A percentile compares a stretch with the other conserved stretches of the same genome.
phyloP scores from a whole-genome alignment of 2,329 filamentous ascomycete genomes.

The Chalaropsis ovoidea region DNA sequence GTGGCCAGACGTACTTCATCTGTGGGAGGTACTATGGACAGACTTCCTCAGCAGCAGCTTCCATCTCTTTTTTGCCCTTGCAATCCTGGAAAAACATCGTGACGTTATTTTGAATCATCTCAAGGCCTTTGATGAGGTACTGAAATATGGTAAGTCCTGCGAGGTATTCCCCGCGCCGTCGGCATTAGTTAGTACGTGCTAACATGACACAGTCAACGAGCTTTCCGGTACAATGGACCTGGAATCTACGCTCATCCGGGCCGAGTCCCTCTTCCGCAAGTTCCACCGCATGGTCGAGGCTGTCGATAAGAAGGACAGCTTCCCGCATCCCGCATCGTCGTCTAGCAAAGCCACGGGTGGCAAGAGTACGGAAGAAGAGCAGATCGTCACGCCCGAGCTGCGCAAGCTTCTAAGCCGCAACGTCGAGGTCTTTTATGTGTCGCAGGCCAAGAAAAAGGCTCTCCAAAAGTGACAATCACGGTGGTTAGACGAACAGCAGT shows the following conservation, averaged over 20 bases:
- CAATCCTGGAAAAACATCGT: slow-evolving; percentile 91
- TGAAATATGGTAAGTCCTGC: slow-evolving; percentile 71
- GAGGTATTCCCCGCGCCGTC: no score
- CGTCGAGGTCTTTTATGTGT: slow-evolving; percentile 36
- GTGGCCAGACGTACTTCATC: slow-evolving; percentile 72
- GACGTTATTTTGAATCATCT: slow-evolving; percentile 93
- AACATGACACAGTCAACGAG: slow-evolving; percentile 65
- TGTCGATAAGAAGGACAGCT: slow-evolving; percentile 82
- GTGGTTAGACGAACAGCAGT: slow-evolving; percentile 18
- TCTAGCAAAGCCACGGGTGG: slow-evolving; percentile 22
- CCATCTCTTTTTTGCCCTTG: slow-evolving; percentile 86
- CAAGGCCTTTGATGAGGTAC: slow-evolving; percentile 87
- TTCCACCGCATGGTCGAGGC: slow-evolving; percentile 85
- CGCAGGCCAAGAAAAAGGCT: slow-evolving; percentile 26
- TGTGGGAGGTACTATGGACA: slow-evolving; percentile 94
- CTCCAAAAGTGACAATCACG: slow-evolving; percentile 21
- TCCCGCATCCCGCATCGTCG: slow-evolving; percentile 43
- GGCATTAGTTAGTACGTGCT: slow-evolving; percentile 12
- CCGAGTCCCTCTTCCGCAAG: slow-evolving; percentile 76
- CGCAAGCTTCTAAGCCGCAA: slow-evolving; percentile 43
- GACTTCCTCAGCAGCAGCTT: slow-evolving; percentile 83
- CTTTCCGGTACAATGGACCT: slow-evolving; percentile 88
- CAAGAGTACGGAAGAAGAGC: slow-evolving; percentile 34
- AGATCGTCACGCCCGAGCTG: slow-evolving; percentile 48
- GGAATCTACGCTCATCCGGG: slow-evolving; percentile 71